Evolutionary conservation across 176 grass and related monocot species (phyloP), one percentile per base, ranked within the genome.

Genomic region (Lolium perenne): DNA sequence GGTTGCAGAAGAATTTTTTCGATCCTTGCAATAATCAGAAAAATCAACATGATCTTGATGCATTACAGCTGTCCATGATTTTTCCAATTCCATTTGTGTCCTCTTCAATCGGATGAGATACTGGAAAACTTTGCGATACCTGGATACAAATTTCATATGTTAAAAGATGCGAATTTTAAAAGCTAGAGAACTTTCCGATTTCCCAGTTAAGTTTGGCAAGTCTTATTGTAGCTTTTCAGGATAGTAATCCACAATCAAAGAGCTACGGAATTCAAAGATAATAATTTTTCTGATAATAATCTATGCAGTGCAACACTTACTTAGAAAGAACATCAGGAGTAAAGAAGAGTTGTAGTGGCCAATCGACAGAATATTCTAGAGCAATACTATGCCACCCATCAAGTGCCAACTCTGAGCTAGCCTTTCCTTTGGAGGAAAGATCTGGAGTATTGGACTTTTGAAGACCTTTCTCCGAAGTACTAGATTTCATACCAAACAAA

Each of bases 71-170:
- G 92, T 94, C 97, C 97, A 99, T 47, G 97, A 99, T 91, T 89
- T 99, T 82, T 99, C 97, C 57, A 99, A 74, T 82, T 99, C 97
- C 97, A 99, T 99, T 82, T 96, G 97, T 71, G 97, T 96, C 93
- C 97, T 94, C 82, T 99, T 99, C 29, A 99, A 89, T 86, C 93
- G 90, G 58, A 99, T 94, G 82, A 96, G 90, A 77, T 96, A 99
- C 66, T 96, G 97, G 73, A 99, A 99, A 92, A 99, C 94, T 80
- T 94, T 99, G 61, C 92, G 75, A 71, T 99, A 99, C 90, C 97
- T 99, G 83, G 60, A 82, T 35, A 83, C 77, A 47, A 83, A 59
- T 84, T 73, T 56, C 32, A 29, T 66, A 63, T 89, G 43, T 85
- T 64, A 84, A 45, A 46, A 60, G 22, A 71, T 7, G 18, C 22